A percentile compares a stretch with the other conserved stretches of the same genome.
phyloP scores from a whole-genome alignment of 768 basidiomycete genomes.

The Cystofilobasidium bisporidii region DNA sequence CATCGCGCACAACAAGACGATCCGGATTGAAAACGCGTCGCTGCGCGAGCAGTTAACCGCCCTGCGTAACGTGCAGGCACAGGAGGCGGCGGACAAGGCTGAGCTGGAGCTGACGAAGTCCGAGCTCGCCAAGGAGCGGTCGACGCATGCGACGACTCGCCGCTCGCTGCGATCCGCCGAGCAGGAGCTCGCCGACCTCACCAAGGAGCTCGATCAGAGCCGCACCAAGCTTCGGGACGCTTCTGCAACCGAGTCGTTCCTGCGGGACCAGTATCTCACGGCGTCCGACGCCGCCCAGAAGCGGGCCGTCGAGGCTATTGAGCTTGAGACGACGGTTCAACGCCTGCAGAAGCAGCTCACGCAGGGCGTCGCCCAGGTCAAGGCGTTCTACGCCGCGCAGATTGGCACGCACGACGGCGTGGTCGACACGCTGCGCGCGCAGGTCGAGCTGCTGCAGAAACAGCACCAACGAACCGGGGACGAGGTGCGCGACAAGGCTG shows the following conservation, averaged over 20 bases:
- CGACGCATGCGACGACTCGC: neutral
- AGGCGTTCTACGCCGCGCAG: neutral
- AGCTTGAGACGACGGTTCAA: neutral
- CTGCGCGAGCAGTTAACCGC: neutral
- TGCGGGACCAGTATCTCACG: neutral
- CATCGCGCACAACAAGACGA: neutral
- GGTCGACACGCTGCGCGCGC: neutral
- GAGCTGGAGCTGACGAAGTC: neutral
- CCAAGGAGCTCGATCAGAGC: neutral
- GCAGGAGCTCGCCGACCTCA: neutral
- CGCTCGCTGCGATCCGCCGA: neutral
- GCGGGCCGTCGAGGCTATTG: neutral
- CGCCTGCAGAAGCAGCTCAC: neutral
- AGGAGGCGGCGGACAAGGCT: neutral
- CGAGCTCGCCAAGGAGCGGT: neutral
- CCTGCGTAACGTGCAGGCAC: neutral
- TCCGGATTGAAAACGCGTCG: neutral
- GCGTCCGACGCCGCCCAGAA: neutral
- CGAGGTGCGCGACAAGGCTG: neutral
- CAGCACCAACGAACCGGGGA: conserved; percentile 4
- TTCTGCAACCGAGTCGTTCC: neutral
- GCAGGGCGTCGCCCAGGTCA: neutral
- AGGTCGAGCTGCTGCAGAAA: neutral
- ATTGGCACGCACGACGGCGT: neutral
- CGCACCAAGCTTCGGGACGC: neutral